Base-by-base conservation (phyloP, 768 basidiomycete species). In the Coprinopsis strossmayeri region DNA sequence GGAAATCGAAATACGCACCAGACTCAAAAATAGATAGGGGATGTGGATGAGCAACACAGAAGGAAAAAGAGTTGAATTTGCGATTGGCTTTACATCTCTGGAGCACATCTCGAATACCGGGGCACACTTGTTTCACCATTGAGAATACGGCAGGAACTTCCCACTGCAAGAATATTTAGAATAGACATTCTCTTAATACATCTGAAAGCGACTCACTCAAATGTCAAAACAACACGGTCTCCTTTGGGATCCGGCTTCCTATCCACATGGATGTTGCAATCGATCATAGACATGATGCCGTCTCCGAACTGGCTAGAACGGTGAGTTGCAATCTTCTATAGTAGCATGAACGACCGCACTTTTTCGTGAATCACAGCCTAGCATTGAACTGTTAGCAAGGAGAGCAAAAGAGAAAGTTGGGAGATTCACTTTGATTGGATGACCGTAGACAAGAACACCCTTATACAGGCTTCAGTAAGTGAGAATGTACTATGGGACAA, bases 211-310 rank as follows among this genome's bases (percentile, higher is more conserved):
- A 71, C 87, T 55, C 57, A 90, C 87, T 91, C 86, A 53, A 89
- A 88, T 1, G 82, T 89, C 51, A 91, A 69, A 15, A 88, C 57
- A 7, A 89, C 82, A 37, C 88, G 84, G 56, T 90, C 87, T 28
- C 87, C 87, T 58, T 83, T 86, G 13, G 86, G 85, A 57, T 89
- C 78, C 13, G 74, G 71, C 62, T 90, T 89, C 67, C 71, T 79
- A 52, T 78, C 70, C 38, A 90, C 69, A 40, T 70, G 72, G 52
- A 90, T 73, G 55, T 77, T 81, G 64, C 87, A 90, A 61, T 91
- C 87, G 49, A 90, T 88, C 84, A 90, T 87, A 17, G 84, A 86
- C 86, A 90, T 89, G 52, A 91, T 90, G 3, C 88, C 87, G 57
- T 91, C 88, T 3, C 88, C 88, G 53, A 89, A 90, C 84, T 87